Conservation (phyloP, 805 yeast species). For the Zygosaccharomyces siamensis region DNA sequence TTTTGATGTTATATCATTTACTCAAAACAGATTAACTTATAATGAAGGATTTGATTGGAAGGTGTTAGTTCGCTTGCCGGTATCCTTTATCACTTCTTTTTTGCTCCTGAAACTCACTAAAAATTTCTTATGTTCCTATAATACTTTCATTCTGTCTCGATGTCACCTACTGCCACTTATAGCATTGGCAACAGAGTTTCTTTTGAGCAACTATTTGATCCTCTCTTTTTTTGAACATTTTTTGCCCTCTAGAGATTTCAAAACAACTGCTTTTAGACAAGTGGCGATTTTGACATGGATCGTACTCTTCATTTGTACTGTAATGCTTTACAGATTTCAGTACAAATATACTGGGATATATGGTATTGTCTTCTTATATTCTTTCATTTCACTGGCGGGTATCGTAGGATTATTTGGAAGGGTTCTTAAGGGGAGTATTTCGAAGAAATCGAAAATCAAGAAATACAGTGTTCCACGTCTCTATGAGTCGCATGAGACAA, state of each 20-base stretch:
- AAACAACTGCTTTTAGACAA: conserved; percentile 53
- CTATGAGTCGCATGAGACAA: conserved; percentile 7
- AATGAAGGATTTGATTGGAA: conserved; percentile 33
- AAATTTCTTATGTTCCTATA: conserved; percentile 39
- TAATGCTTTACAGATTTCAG: conserved; percentile 42
- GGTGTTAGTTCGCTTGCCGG: conserved; percentile 53
- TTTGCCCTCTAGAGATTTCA: conserved; percentile 53
- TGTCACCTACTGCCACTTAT: conserved; percentile 47
- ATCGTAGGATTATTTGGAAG: conserved; percentile 43
- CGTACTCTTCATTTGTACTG: conserved; percentile 46
- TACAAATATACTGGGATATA: conserved; percentile 49
- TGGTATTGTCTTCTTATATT: conserved; percentile 43
- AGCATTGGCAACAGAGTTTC: conserved; percentile 43
- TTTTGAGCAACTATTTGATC: conserved; percentile 52
- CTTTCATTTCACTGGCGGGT: conserved; percentile 44
- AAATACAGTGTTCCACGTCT: background rate
- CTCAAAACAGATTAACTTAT: conserved; percentile 46
- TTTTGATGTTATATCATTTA: conserved; percentile 43
- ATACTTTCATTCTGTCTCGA: conserved; percentile 50
- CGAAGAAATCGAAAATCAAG: background rate
- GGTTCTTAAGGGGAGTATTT: conserved; percentile 4
- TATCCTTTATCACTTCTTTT: conserved; percentile 47
- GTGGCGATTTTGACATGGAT: conserved; percentile 56
- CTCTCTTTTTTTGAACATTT: conserved; percentile 39
- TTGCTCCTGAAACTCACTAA: conserved; percentile 36